phyloP scores from a whole-genome alignment of 805 yeast species.

The Metschnikowia amazonensis region DNA sequence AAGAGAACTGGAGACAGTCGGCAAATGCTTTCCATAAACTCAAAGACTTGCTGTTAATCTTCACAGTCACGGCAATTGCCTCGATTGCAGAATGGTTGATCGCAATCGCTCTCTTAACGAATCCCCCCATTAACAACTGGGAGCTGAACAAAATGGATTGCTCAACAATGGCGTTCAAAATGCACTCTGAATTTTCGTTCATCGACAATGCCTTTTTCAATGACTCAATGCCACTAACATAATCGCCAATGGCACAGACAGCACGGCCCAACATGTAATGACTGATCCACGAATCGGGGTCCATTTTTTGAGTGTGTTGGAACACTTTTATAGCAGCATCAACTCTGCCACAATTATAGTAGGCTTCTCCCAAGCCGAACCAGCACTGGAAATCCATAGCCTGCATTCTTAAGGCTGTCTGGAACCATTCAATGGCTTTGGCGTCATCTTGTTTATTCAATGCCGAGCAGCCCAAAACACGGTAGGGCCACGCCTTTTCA shows the following conservation, averaged over 20 bases:
- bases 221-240: slow-evolving; percentile 51
- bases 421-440: slow-evolving; percentile 85
- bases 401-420: slow-evolving; percentile 70
- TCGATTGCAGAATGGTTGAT: slow-evolving; percentile 46
- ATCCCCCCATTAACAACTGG: slow-evolving; percentile 54
- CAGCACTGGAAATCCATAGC: slow-evolving; percentile 74
- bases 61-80: slow-evolving; percentile 36
- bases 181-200: slow-evolving; percentile 47
- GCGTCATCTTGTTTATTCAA: slow-evolving; percentile 68
- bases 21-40: slow-evolving; percentile 65
- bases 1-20: slow-evolving; percentile 51
- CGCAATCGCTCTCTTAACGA: slow-evolving; percentile 59
- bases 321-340: slow-evolving; percentile 87
- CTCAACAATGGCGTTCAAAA: slow-evolving; percentile 51
- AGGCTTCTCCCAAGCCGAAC: slow-evolving; percentile 97
- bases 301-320: slow-evolving; percentile 54
- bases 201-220: slow-evolving; percentile 40
- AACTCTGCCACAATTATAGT: slow-evolving; percentile 74
- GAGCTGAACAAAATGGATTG: slow-evolving; percentile 53
- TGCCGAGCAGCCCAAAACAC: slow-evolving; percentile 77
- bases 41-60: slow-evolving; percentile 37
- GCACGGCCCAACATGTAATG: slow-evolving; percentile 65
- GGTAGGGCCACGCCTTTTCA: slow-evolving; percentile 75
- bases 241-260: slow-evolving; percentile 61
- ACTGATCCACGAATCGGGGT: slow-evolving; percentile 57